These are phyloP conservation scores for Pinus tabuliformis DNA, from an alignment of 75 land plant species.

Conservation along the genomic window DNA sequence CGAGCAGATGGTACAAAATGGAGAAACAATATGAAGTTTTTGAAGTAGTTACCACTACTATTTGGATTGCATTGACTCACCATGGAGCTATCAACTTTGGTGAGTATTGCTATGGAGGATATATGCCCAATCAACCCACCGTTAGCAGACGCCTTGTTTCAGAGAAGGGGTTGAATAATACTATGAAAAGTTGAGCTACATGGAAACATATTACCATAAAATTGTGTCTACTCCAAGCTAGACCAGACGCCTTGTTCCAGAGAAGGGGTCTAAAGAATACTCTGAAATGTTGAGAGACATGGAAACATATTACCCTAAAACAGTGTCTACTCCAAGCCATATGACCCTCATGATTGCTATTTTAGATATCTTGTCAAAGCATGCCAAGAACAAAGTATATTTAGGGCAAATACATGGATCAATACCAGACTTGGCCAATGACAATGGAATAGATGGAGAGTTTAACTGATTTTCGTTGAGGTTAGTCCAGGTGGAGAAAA, in stretches of 20 bases:
- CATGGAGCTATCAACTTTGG: conserved; percentile 51
- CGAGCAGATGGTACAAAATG: conserved; percentile 10
- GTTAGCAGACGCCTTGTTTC: conserved; percentile 24
- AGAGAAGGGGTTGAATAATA: conserved; percentile 12
- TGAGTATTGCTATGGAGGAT: conserved; percentile 66
- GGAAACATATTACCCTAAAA: conserved; percentile 19
- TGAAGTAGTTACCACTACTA: conserved; percentile 14
- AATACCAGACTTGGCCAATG: conserved; percentile 22
- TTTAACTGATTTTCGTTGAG: conserved; percentile 24
- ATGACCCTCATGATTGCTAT: conserved; percentile 21
- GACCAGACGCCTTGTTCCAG: no score
- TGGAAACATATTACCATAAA: conserved; percentile 16
- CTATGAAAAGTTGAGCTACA: conserved; percentile 14
- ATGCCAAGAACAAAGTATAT: conserved; percentile 66
- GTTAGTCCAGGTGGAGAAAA: conserved; percentile 29
- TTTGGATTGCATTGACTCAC: conserved; percentile 25
- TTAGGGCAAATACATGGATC: conserved; percentile 40
- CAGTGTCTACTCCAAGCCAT: conserved; percentile 19
- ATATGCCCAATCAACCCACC: conserved; percentile 35
- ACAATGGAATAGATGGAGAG: conserved; percentile 18
- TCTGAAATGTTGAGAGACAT: conserved; percentile 16
- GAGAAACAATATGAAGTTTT: not conserved
- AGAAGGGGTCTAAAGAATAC: conserved; percentile 14
- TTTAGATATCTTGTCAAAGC: conserved; percentile 59
- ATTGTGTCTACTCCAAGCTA: conserved; percentile 21